Evolutionary conservation across 179 eudicot species (phyloP).

Genomic region (Camellia oleifera): DNA sequence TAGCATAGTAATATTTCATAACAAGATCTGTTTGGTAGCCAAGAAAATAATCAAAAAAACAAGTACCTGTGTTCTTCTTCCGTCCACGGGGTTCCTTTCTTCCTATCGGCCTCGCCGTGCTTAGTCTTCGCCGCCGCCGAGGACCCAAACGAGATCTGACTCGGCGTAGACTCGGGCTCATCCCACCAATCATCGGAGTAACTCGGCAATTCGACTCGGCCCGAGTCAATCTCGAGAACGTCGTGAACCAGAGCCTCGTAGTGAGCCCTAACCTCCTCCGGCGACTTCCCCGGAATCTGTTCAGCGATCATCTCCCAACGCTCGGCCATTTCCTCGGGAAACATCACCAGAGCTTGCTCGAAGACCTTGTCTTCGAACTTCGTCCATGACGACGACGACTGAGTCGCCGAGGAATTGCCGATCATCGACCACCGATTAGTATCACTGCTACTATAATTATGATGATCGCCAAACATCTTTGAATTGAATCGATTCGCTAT

Average conservation of each 20-base stretch:
- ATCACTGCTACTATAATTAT: not conserved
- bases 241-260: constrained; percentile 65
- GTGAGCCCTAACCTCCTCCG: constrained; percentile 49
- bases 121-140: constrained; percentile 11
- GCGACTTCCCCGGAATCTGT: constrained; percentile 59
- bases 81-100: constrained; percentile 95
- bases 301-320: constrained; percentile 68
- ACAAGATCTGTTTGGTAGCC: not conserved
- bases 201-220: constrained; percentile 65
- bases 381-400: constrained; percentile 46
- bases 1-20: not conserved
- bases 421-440: not conserved
- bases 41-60: not conserved
- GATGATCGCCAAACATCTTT: not conserved
- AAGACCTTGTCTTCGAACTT: constrained; percentile 67
- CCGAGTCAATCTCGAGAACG: constrained; percentile 70
- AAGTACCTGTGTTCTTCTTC: constrained; percentile 88
- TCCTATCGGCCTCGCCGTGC: constrained; percentile 58
- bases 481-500: not conserved
- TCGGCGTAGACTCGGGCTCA: constrained; percentile 29
- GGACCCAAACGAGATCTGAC: constrained; percentile 49
- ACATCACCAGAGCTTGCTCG: constrained; percentile 65
- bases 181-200: constrained; percentile 45
- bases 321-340: constrained; percentile 30
- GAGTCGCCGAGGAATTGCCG: not conserved